phyloP scores from a whole-genome alignment of 352 stramenopile species.

The Globisporangium sylvaticum region DNA sequence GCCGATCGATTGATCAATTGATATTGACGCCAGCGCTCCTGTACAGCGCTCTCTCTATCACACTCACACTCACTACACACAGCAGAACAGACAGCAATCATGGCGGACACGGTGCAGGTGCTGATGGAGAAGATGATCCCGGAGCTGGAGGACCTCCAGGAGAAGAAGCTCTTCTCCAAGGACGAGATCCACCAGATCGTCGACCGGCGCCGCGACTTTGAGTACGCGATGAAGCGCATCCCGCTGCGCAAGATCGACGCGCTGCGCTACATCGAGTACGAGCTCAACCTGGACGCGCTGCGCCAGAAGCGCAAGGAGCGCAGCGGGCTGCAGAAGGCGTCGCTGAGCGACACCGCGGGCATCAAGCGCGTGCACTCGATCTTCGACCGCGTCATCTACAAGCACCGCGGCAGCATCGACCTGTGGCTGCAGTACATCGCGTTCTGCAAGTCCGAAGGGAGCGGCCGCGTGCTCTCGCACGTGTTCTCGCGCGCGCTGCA shows the following conservation, averaged over 20 bases:
- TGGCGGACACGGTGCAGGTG: conserved; percentile 92
- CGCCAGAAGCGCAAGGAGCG: conserved; percentile 81
- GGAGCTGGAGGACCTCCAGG: conserved; percentile 91
- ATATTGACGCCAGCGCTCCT: neutral
- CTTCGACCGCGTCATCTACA: conserved; percentile 85
- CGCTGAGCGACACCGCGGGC: conserved; percentile 68
- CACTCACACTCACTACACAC: conserved; percentile 1
- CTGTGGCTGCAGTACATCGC: conserved; percentile 91
- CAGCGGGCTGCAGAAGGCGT: conserved; percentile 58
- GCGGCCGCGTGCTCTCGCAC: conserved; percentile 61
- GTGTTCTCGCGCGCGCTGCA: conserved; percentile 87
- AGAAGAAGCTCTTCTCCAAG: conserved; percentile 79
- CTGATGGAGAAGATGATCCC: conserved; percentile 93
- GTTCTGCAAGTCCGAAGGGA: conserved; percentile 75
- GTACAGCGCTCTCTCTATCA: neutral
- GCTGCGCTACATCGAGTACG: conserved; percentile 93
- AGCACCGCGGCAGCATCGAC: conserved; percentile 85
- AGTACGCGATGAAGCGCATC: conserved; percentile 89
- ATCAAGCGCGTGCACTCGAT: conserved; percentile 77
- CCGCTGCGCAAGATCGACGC: conserved; percentile 89
- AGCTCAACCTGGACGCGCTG: conserved; percentile 90
- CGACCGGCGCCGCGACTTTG: conserved; percentile 85
- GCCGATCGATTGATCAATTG: neutral
- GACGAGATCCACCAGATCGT: conserved; percentile 91
- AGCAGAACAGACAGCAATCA: conserved; percentile 25